A percentile compares a stretch with the other conserved stretches of the same genome.
These are phyloP conservation scores for Kwoniella dejecticola DNA, from an alignment of 768 basidiomycete genomes.

Conservation along the genomic window DNA sequence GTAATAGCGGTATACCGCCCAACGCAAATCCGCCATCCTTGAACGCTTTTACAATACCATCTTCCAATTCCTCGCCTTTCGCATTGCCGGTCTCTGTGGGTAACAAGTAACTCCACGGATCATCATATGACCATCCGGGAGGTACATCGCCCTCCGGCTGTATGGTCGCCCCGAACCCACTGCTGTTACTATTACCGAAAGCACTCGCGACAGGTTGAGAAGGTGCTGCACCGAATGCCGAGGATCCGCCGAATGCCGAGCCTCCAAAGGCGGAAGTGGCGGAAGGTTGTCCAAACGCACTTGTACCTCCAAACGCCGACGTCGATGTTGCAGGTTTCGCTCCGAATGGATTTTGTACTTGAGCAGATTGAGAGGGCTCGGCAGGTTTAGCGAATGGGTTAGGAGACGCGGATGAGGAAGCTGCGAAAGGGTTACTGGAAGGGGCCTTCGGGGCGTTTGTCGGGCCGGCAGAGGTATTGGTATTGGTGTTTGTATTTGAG, in stretches of 20 bases:
- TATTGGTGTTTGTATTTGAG: neutral
- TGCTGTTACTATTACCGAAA: neutral
- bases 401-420: slow-evolving; percentile 6
- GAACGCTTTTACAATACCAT: slow-evolving; percentile 18
- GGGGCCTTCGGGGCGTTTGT: neutral
- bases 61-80: slow-evolving; percentile 22
- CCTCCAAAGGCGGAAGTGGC: slow-evolving; percentile 2
- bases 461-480: slow-evolving; percentile 8
- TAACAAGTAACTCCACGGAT: slow-evolving; percentile 35
- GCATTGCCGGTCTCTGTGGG: slow-evolving; percentile 11
- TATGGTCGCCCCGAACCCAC: neutral
- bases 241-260: slow-evolving; percentile 5
- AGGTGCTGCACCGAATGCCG: slow-evolving; percentile 15
- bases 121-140: slow-evolving; percentile 37
- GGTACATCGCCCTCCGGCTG: slow-evolving; percentile 11
- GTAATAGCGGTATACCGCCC: slow-evolving; percentile 28
- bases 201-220: neutral
- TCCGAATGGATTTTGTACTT: slow-evolving; percentile 4
- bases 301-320: slow-evolving; percentile 15
- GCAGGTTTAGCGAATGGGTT: slow-evolving; percentile 18
- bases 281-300: slow-evolving; percentile 14
- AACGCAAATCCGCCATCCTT: slow-evolving; percentile 22
- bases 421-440: slow-evolving; percentile 1
- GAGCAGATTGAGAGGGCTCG: neutral
- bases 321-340: slow-evolving; percentile 1